Evolutionary conservation across 352 stramenopile genomes (phyloP), one percentile per base, ranked within the genome.

Genomic region (Phytopythium vexans): DNA sequence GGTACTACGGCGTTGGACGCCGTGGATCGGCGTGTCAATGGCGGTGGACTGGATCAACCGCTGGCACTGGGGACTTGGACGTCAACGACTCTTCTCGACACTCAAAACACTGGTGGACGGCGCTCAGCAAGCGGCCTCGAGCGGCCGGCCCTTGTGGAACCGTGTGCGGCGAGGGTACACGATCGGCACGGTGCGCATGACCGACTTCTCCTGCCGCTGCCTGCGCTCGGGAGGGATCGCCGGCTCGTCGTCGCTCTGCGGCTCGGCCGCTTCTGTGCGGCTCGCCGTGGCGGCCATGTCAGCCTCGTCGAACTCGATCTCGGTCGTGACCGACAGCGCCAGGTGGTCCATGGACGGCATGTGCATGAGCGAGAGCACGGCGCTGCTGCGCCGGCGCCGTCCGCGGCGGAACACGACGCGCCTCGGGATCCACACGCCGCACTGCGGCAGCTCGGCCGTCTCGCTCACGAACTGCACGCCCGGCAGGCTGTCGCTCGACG

Each of bases 361-460:
- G 34, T 71, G 62, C 45, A 71, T 58, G 32, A 71, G 55, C n/a
- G 62, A 66, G 2, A 71, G 47, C 15, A 52, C 62, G 3, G 53
- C 52, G 6, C 56, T 64, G 58, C 64, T 34, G 14, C 54, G 48
- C 27, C 66, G 58, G 6, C 66, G 62, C 8, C 62, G 72, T 0
- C 71, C 71, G 10, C 55, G 55, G 6, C 49, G 52, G 45, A 82
- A 82, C 8, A 75, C 43, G 1, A 66, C 63, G 45, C 72, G 71
- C 37, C 58, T 64, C 1, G 71, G 68, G 8, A 72, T 64, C 12
- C 54, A 60, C 15, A 76, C 66, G 1, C 66, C 58, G 31, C 58
- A 71, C 39, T 61, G 55, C 1, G 49, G 42, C 0, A 70, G 11
- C 6, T 62, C 44, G 16, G 47, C 47, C 10, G 47, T 53, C 47